Conservation (phyloP, 306 rosid species). For the Lathyrus sativus region DNA sequence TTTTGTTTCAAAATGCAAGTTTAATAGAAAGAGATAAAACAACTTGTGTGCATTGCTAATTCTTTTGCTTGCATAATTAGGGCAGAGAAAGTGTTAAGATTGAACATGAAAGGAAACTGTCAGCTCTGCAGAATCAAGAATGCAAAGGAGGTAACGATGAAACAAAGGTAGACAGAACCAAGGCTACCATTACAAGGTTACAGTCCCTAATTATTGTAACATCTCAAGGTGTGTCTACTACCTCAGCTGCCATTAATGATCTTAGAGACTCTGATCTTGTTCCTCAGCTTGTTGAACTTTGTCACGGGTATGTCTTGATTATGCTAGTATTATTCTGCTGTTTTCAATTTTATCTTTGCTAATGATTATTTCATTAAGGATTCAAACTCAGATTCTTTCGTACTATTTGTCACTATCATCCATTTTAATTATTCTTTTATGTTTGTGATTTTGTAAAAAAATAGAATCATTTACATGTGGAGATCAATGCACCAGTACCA, state of each 20-base stretch:
- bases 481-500: conserved; percentile 89
- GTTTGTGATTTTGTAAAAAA: conserved; percentile 30
- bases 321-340: conserved; percentile 2
- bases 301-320: conserved; percentile 69
- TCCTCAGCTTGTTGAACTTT: conserved; percentile 91
- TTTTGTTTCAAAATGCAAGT: no score
- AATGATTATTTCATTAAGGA: no score
- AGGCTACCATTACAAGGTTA: conserved; percentile 75
- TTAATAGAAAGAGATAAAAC: background rate
- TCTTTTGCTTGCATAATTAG: conserved; percentile 46
- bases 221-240: conserved; percentile 92
- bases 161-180: conserved; percentile 79
- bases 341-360: background rate
- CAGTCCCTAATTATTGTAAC: conserved; percentile 86
- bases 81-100: conserved; percentile 89
- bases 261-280: conserved; percentile 89
- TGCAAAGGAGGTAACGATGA: conserved; percentile 84
- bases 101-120: conserved; percentile 80
- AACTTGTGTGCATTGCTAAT: background rate
- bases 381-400: no score
- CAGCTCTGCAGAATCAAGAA: conserved; percentile 79
- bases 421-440: conserved; percentile 30
- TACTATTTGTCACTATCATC: conserved; percentile 3
- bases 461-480: conserved; percentile 94
- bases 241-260: conserved; percentile 77